These are phyloP conservation scores for Stemphylium vesicarium DNA, from an alignment of 2,329 filamentous ascomycete species.

Conservation along the genomic window DNA sequence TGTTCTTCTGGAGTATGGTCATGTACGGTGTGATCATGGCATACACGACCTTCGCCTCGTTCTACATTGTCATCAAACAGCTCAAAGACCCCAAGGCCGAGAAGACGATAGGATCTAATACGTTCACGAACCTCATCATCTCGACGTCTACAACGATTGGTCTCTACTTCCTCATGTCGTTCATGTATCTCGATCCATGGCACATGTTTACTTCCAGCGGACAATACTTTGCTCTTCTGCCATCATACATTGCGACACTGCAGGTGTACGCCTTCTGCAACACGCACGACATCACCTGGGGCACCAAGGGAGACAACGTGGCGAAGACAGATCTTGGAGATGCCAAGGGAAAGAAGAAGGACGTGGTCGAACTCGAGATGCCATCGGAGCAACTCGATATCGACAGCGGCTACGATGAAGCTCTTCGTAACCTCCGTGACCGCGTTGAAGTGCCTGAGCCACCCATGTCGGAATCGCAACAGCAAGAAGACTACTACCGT, in stretches of 20 bases:
- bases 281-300: constrained; percentile 98
- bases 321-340: constrained; percentile 90
- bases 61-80: constrained; percentile 90
- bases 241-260: constrained; percentile 93
- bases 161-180: constrained; percentile 94
- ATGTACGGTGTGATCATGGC: constrained; percentile 94
- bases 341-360: constrained; percentile 74
- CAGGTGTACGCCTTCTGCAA: constrained; percentile 99
- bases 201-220: constrained; percentile 94
- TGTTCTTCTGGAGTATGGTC: constrained; percentile 87
- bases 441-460: constrained; percentile 78
- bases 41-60: constrained; percentile 87
- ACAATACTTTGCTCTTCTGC: constrained; percentile 92
- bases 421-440: constrained; percentile 92
- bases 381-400: constrained; percentile 97
- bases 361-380: constrained; percentile 95
- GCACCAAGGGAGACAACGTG: constrained; percentile 97
- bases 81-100: constrained; percentile 61
- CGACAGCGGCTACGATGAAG: constrained; percentile 96
- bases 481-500: constrained; percentile 99
- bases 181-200: constrained; percentile 97
- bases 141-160: constrained; percentile 88
- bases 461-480: constrained; percentile 72
- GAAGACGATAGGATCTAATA: constrained; percentile 76
- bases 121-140: constrained; percentile 94